Base-by-base conservation (phyloP, 179 eudicot species). In the Carnegiea gigantea region DNA sequence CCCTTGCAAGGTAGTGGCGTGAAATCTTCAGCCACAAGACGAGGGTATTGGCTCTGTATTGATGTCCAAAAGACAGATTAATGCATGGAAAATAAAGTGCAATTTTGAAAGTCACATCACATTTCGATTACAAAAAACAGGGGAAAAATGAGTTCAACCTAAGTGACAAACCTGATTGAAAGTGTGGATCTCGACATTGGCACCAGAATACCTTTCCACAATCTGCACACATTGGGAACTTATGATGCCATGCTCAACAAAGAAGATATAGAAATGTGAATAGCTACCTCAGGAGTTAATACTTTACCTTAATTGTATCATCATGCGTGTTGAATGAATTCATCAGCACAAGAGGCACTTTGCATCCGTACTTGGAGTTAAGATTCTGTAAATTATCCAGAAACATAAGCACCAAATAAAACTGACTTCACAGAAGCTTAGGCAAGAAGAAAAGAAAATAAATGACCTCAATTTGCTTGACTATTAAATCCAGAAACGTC, bases 291-390 rank as follows among this genome's bases (percentile, higher is more conserved):
- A n/a, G n/a, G n/a, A n/a, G n/a, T n/a, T n/a, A n/a, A n/a, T n/a
- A n/a, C 24, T 79, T 82, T 74, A 96, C 99, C 98, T 95, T 93
- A 33, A 83, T 90, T 57, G 99, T 97, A 75, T 97, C 99, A 79
- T 97, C 99, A 84, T 97, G 98, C 44, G 99, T 97, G 88, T 97
- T 97, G 89, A 97, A 97, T 57, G 99, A 97, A 89, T 97, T 97
- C 99, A 97, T 95, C 28, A 97, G 84, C 82, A 97, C 91, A 82
- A 96, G 89, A 30, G 99, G 99, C 33, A 96, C 99, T 78, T 83
- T 92, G 92, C 94, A 91, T 59, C 99, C 99, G 76, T 95, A 97
- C 86, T 88, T 91, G 79, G 89, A 77, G 80, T 97, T 96, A 70
- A 96, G 95, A 48, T 82, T 82, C 98, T 96, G 85, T 64, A 62